Conservation (phyloP, 345 rosid genomes). For the Eucalyptus regnans region DNA sequence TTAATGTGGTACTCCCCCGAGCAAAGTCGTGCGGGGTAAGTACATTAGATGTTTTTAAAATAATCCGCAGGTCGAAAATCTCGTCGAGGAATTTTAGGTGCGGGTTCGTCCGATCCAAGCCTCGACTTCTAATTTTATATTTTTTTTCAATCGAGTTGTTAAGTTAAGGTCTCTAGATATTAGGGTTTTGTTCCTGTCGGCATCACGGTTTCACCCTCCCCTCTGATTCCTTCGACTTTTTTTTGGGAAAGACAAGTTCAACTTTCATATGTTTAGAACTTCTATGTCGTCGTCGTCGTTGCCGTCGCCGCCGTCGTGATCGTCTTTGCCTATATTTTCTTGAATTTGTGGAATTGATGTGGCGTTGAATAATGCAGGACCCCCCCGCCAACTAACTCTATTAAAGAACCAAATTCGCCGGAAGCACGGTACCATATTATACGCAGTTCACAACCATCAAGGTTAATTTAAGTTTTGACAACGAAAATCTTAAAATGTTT, state of each 20-base stretch:
- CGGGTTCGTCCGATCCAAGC: not conserved
- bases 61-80: not conserved
- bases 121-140: not conserved
- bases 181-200: not conserved
- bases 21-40: not conserved
- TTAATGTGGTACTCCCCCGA: not conserved
- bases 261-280: not conserved
- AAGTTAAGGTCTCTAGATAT: not conserved
- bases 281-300: not conserved
- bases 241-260: not conserved
- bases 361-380: not conserved
- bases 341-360: not conserved
- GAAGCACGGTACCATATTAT: not conserved
- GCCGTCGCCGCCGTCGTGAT: not conserved
- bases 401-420: not conserved
- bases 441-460: not conserved
- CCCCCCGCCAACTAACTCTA: not conserved
- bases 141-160: not conserved
- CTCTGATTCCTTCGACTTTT: not conserved
- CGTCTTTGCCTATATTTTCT: not conserved
- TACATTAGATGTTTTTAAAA: not conserved
- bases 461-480: not conserved
- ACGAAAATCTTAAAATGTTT: not conserved
- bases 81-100: not conserved
- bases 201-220: not conserved